These are phyloP conservation scores for Canariomyces notabilis DNA, from an alignment of 2,329 filamentous ascomycete genomes.

Conservation along the genomic window DNA sequence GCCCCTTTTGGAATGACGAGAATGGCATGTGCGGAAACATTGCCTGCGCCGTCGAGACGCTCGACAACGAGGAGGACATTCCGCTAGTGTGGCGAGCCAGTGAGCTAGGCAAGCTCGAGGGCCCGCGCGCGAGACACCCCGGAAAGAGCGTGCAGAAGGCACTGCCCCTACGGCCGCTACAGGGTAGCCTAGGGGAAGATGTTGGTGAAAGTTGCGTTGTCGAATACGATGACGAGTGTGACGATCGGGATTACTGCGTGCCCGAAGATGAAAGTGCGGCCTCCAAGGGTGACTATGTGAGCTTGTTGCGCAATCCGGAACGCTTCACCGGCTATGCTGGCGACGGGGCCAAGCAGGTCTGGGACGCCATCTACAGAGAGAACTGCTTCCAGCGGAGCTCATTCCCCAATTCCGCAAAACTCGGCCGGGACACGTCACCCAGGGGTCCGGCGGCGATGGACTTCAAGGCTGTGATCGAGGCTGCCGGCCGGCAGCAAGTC, in stretches of 20 bases:
- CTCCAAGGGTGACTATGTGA: constrained; percentile 93
- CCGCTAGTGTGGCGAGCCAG: constrained; percentile 86
- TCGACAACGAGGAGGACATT: constrained; percentile 93
- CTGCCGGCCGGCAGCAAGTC: constrained; percentile 54
- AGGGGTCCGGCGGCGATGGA: constrained; percentile 52
- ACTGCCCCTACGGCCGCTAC: constrained; percentile 66
- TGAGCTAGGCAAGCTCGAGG: constrained; percentile 86
- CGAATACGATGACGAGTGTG: constrained; percentile 95
- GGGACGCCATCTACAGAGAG: constrained; percentile 94
- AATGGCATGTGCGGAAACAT: constrained; percentile 95
- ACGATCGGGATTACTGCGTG: constrained; percentile 93
- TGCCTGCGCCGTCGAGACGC: constrained; percentile 88
- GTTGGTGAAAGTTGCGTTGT: constrained; percentile 96
- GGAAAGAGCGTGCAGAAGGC: constrained; percentile 68
- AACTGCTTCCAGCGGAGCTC: constrained; percentile 82
- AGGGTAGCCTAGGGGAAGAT: constrained; percentile 75
- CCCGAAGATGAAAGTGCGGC: constrained; percentile 86
- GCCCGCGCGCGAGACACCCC: constrained; percentile 85
- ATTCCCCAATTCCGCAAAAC: constrained; percentile 53
- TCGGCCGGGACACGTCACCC: constrained; percentile 43
- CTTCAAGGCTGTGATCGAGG: constrained; percentile 57
- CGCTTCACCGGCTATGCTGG: constrained; percentile 92
- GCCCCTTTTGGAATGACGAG: constrained; percentile 93
- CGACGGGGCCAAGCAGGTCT: constrained; percentile 79
- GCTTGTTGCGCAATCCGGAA: constrained; percentile 86